Percentiles rank a stretch among this genome's conserved stretches.
Conservation (phyloP, 2,329 filamentous ascomycete genomes). For the Apiospora sp. region DNA sequence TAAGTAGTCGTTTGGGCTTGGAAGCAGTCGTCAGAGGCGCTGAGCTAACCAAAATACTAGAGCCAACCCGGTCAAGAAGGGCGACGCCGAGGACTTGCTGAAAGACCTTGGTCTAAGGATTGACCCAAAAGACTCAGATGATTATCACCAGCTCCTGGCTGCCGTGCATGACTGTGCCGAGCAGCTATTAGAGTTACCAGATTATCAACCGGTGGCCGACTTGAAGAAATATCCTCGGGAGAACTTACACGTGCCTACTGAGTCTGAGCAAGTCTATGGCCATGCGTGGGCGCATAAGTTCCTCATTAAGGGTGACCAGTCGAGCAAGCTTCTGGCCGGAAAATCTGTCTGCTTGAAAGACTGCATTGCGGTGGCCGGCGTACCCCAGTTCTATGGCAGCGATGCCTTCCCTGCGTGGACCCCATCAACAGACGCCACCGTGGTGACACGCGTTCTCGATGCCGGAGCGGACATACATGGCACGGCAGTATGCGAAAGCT, state of each 20-base stretch:
- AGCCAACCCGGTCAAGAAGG: conserved; percentile 50
- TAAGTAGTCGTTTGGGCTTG: conserved; percentile 36
- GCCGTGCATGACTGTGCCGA: conserved; percentile 61
- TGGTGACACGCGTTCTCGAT: conserved; percentile 58
- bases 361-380: conserved; percentile 60
- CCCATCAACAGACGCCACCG: conserved; percentile 60
- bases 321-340: conserved; percentile 41
- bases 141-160: conserved; percentile 57
- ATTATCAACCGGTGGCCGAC: conserved; percentile 54
- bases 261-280: conserved; percentile 53
- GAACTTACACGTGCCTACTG: conserved; percentile 49
- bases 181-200: conserved; percentile 50
- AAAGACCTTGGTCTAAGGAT: conserved; percentile 47
- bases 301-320: conserved; percentile 47
- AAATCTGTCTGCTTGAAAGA: conserved; percentile 62
- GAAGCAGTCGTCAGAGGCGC: background rate
- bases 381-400: conserved; percentile 61
- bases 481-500: conserved; percentile 62
- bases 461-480: conserved; percentile 59
- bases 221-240: conserved; percentile 53
- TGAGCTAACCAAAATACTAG: conserved; percentile 32
- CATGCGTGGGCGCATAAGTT: conserved; percentile 61
- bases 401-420: conserved; percentile 59
- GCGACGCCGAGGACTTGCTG: conserved; percentile 48
- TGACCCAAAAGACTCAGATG: conserved; percentile 46